phyloP scores from a whole-genome alignment of 2,329 filamentous ascomycete species.

The Colletotrichum graminicola region DNA sequence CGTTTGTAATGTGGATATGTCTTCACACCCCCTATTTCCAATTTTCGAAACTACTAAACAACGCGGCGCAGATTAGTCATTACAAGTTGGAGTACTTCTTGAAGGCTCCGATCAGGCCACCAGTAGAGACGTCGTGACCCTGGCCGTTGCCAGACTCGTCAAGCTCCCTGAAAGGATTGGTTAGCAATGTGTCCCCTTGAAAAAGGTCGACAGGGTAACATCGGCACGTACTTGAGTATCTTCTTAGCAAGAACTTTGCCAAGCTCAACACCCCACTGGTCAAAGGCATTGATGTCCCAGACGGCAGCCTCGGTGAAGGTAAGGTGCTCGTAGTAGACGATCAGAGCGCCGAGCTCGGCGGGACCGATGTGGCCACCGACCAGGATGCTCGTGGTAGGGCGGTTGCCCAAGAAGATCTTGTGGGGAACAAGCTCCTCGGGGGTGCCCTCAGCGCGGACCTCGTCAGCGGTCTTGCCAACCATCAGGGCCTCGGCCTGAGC shows the following conservation, averaged over 20 bases:
- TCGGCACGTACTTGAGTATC: slow-evolving; percentile 67
- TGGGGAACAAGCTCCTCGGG: slow-evolving; percentile 86
- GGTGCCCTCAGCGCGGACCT: slow-evolving; percentile 81
- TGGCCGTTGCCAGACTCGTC: slow-evolving; percentile 79
- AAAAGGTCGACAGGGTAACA: neutral
- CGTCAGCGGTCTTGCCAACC: slow-evolving; percentile 88
- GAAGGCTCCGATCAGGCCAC: slow-evolving; percentile 90
- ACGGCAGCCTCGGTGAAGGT: slow-evolving; percentile 98
- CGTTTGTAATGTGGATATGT: slow-evolving; percentile 5
- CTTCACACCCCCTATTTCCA: slow-evolving; percentile 28
- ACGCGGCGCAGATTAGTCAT: slow-evolving; percentile 44
- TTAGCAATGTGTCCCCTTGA: slow-evolving; percentile 4
- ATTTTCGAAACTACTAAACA: slow-evolving; percentile 31
- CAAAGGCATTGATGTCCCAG: slow-evolving; percentile 99
- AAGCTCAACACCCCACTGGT: slow-evolving; percentile 99
- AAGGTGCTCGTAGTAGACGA: slow-evolving; percentile 98
- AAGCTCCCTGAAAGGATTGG: slow-evolving; percentile 72
- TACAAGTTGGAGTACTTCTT: slow-evolving; percentile 76
- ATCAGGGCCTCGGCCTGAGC: slow-evolving; percentile 90
- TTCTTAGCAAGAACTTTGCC: slow-evolving; percentile 97
- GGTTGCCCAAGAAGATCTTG: slow-evolving; percentile 99
- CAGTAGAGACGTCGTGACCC: slow-evolving; percentile 88
- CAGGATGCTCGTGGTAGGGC: slow-evolving; percentile 94
- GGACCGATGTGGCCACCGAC: slow-evolving; percentile 93
- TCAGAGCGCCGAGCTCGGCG: slow-evolving; percentile 91